phyloP scores from a whole-genome alignment of 73 alveolate genomes.

The Loxodes magnus region DNA sequence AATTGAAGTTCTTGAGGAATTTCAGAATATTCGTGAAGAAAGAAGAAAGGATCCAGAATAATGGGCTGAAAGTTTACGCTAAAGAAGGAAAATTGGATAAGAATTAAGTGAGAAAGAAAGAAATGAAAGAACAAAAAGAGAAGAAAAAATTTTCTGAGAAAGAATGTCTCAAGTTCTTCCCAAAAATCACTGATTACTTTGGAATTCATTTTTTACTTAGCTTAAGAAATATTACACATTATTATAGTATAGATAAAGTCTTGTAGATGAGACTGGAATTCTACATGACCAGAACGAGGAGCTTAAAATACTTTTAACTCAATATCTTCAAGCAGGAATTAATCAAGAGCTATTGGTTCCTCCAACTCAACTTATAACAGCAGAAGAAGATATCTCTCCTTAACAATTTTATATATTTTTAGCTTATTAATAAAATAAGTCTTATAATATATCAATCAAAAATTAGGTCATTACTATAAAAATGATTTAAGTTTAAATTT shows the following conservation, averaged over 20 bases:
- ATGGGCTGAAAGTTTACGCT: conserved; percentile 30
- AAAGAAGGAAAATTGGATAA: no score
- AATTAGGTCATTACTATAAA: no score
- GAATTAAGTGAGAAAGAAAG: conserved; percentile 76
- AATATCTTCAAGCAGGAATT: conserved; percentile 79
- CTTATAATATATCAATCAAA: no score
- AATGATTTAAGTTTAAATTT: no score
- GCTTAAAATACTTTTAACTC: conserved; percentile 59
- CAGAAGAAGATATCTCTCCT: conserved; percentile 51
- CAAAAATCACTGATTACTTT: conserved; percentile 58
- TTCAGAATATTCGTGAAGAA: conserved; percentile 52
- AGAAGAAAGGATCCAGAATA: conserved; percentile 44
- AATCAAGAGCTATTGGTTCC: conserved; percentile 81
- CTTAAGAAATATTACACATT: conserved; percentile 60
- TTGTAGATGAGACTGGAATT: conserved; percentile 86
- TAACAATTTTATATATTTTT: no score
- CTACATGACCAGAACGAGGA: conserved; percentile 85
- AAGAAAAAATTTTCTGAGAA: conserved; percentile 77
- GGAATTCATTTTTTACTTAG: conserved; percentile 69
- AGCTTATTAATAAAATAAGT: no score
- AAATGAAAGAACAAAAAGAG: conserved; percentile 68
- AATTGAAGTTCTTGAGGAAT: conserved; percentile 48
- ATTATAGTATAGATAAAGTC: conserved; percentile 61
- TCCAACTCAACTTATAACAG: conserved; percentile 78
- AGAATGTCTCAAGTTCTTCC: conserved; percentile 66